phyloP scores from a whole-genome alignment of 192 early-diverging fungal genomes.

The Cladochytrium replicatum region DNA sequence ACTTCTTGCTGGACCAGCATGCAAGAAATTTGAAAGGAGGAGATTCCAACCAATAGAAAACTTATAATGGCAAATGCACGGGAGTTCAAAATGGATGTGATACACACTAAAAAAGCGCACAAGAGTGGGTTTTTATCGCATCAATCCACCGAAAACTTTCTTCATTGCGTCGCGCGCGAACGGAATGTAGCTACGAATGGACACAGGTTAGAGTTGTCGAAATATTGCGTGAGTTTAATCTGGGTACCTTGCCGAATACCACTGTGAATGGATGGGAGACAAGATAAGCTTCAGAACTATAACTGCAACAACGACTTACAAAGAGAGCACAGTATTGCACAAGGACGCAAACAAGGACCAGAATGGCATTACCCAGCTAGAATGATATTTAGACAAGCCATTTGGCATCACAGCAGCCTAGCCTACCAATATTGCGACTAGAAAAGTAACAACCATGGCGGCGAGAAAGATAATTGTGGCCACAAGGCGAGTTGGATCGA shows the following conservation, averaged over 20 bases:
- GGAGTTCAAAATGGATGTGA: too few species aligned
- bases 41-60: constrained; percentile 6
- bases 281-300: neutral
- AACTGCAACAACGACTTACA: constrained; percentile 66
- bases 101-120: too few species aligned
- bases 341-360: constrained; percentile 73
- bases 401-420: neutral
- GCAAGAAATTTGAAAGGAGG: constrained; percentile 4
- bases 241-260: constrained; percentile 49
- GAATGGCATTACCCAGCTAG: constrained; percentile 43
- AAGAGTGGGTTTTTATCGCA: constrained; percentile 7
- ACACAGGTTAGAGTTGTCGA: neutral
- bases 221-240: neutral
- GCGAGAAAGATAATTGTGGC: constrained; percentile 64
- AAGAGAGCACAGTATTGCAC: constrained; percentile 84
- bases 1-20: constrained; percentile 10
- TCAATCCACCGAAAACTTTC: constrained; percentile 19
- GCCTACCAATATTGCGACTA: constrained; percentile 59
- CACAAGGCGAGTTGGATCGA: constrained; percentile 54
- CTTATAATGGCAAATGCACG: neutral
- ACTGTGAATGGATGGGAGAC: constrained; percentile 9
- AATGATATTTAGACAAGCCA: too few species aligned
- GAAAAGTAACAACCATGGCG: constrained; percentile 58
- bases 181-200: constrained; percentile 62
- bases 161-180: constrained; percentile 61